Conservation (phyloP, 192 early-diverging fungal species). For the Coemansia biformis region DNA sequence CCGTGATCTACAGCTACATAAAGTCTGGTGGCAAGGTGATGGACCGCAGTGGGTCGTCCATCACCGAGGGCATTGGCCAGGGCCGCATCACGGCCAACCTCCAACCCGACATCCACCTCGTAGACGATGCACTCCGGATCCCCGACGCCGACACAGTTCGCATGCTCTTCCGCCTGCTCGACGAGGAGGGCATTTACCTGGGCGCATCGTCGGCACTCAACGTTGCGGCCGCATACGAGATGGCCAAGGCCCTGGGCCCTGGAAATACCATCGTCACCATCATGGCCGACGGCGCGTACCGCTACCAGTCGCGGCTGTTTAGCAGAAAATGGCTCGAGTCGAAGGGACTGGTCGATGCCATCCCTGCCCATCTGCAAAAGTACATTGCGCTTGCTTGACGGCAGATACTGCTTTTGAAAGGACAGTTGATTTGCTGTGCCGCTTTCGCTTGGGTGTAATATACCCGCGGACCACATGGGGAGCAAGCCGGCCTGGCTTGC, state of each 20-base stretch:
- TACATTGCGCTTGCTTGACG: conserved; percentile 62
- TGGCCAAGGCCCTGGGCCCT: conserved; percentile 78
- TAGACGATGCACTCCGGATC: conserved; percentile 80
- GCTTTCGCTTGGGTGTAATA: no score
- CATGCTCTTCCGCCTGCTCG: conserved; percentile 84
- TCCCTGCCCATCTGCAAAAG: conserved; percentile 80
- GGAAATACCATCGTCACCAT: conserved; percentile 80
- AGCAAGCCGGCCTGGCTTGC: no score
- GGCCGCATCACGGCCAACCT: conserved; percentile 91
- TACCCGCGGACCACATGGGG: no score
- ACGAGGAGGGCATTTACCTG: conserved; percentile 91
- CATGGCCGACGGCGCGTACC: conserved; percentile 83
- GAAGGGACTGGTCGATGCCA: conserved; percentile 69
- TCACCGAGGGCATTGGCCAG: conserved; percentile 95
- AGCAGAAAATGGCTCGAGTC: conserved; percentile 83
- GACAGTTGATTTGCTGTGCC: no score
- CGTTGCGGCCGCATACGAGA: conserved; percentile 84
- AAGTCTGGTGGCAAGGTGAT: conserved; percentile 61
- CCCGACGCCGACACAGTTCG: conserved; percentile 74
- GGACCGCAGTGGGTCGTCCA: conserved; percentile 75
- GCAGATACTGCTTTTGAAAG: no score
- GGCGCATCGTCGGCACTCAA: conserved; percentile 91
- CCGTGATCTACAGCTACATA: conserved; percentile 82
- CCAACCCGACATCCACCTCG: conserved; percentile 65
- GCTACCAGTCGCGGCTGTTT: conserved; percentile 77